These are phyloP conservation scores for Calocybe cyanea DNA, from an alignment of 768 basidiomycete species.

Conservation along the genomic window DNA sequence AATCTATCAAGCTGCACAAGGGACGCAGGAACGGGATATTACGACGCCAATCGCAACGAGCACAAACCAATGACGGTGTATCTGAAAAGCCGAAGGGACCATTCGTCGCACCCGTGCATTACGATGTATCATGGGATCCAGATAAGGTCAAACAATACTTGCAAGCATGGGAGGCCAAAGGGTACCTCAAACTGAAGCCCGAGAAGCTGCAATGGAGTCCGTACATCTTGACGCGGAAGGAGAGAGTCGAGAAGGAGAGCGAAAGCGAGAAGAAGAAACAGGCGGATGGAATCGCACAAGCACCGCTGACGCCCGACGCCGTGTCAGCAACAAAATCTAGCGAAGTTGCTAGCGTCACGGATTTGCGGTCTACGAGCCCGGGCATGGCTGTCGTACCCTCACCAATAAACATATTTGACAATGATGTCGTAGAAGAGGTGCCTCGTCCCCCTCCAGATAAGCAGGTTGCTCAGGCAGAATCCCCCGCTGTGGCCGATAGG, in stretches of 20 bases:
- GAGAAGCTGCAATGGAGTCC: conserved; percentile 95
- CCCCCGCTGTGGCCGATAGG: conserved; percentile 1
- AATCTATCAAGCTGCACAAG: conserved; percentile 70
- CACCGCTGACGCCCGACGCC: conserved; percentile 3
- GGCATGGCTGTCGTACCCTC: conserved; percentile 8
- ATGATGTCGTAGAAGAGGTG: conserved; percentile 18
- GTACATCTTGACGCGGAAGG: conserved; percentile 47
- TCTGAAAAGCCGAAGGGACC: conserved; percentile 41
- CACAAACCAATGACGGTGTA: conserved; percentile 47
- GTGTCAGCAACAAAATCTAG: conserved; percentile 1
- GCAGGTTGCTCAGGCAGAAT: conserved; percentile 10
- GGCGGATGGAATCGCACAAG: conserved; percentile 3
- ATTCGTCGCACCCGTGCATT: conserved; percentile 63
- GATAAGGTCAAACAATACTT: conserved; percentile 64
- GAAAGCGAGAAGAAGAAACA: conserved; percentile 11
- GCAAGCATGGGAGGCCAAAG: conserved; percentile 69
- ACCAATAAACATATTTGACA: conserved; percentile 20
- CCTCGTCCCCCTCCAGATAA: conserved; percentile 10
- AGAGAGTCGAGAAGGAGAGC: conserved; percentile 15
- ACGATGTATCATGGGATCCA: conserved; percentile 73
- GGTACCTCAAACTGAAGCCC: conserved; percentile 69
- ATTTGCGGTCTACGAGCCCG: conserved; percentile 1
- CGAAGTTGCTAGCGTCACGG: not conserved
- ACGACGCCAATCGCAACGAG: conserved; percentile 58
- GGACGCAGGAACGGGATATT: conserved; percentile 65